Evolutionary conservation across 2,329 filamentous ascomycete genomes (phyloP).

Genomic region (Zasmidium angulare): DNA sequence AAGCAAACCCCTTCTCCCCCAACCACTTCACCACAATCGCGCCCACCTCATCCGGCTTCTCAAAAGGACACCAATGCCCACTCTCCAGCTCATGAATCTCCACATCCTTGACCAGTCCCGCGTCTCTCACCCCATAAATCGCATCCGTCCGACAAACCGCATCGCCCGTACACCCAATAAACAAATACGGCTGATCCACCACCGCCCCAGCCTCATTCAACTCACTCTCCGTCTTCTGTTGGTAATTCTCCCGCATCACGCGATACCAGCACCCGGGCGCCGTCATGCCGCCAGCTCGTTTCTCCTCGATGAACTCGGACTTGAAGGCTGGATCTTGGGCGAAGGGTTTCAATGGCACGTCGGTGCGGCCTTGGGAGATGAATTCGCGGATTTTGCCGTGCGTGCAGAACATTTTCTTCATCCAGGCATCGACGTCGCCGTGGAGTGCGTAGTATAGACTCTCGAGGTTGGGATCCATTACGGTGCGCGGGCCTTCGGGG

Average conservation of each 20-base stretch:
- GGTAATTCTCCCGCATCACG: constrained; percentile 26
- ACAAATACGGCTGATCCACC: constrained; percentile 37
- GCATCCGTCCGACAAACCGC: constrained; percentile 24
- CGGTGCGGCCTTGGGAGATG: constrained; percentile 20
- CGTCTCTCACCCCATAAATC: constrained; percentile 19
- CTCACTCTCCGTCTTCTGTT: constrained; percentile 23
- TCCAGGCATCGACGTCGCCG: constrained; percentile 20
- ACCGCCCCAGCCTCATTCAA: constrained; percentile 20
- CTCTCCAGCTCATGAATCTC: constrained; percentile 18
- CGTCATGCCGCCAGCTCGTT: constrained; percentile 34
- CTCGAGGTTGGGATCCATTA: constrained; percentile 34
- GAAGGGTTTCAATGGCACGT: constrained; percentile 36
- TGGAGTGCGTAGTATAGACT: constrained; percentile 26
- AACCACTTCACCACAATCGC: constrained; percentile 20
- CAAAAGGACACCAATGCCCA: constrained; percentile 30
- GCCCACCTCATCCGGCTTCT: constrained; percentile 28
- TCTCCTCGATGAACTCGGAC: constrained; percentile 37
- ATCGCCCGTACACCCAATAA: constrained; percentile 33
- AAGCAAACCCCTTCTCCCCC: constrained; percentile 16
- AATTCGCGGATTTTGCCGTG: constrained; percentile 37
- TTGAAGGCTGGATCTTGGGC: constrained; percentile 34
- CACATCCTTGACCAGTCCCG: constrained; percentile 24
- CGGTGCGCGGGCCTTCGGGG: constrained; percentile 37
- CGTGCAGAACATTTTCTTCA: constrained; percentile 40
- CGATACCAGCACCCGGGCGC: constrained; percentile 40